Base-by-base conservation (phyloP, 2,329 filamentous ascomycete genomes). In the Penicillium capsulatum region DNA sequence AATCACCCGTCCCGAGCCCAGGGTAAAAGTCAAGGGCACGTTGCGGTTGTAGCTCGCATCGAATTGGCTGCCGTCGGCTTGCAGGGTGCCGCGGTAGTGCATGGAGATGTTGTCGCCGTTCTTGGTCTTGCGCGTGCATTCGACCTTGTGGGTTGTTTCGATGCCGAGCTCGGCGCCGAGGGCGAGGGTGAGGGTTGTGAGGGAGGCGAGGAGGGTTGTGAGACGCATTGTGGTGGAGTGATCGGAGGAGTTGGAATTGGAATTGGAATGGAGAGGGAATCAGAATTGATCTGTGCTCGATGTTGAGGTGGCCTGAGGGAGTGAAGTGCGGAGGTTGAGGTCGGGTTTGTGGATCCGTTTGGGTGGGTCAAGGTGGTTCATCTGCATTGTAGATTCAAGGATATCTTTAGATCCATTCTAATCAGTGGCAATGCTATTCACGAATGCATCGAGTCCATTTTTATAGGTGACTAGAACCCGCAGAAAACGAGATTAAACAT, bases 31-130 rank as follows among this genome's bases (percentile, higher is more conserved):
- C 59, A 98, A 80, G 4, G 92, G 91, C 43, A 69, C 63, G 24
- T 81, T 80, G 30, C 90, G 80, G 53, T 90, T 81, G 68, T 94
- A 94, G 66, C 73, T 78, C 48, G 86, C 80, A 69, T 96, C 91
- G 61, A 97, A 97, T 64, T 92, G 74, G 45, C 77, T 73, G 57
- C 89, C 91, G 50, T 81, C 79, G 36, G 72, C 70, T 47, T 80
- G 76, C 20, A 96, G 78, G 1, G 84, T 92, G 55, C 91, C 91
- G 40, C 78, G 78, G 74, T 97, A 96, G 73, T 96, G 89, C 58
- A 96, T 88, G 39, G 81, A 74, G 60, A 96, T 81, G 49, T 74
- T 80, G 70, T 96, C 90, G 52, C 88, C 88, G 47, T 76, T 79
- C 59, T 77, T 59, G 11, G 80, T 85, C 72, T 86, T 90, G 66